Percentiles rank a stretch among this genome's conserved stretches.
These are phyloP conservation scores for Dipteronia sinensis DNA, from an alignment of 345 rosid species.

Conservation along the genomic window DNA sequence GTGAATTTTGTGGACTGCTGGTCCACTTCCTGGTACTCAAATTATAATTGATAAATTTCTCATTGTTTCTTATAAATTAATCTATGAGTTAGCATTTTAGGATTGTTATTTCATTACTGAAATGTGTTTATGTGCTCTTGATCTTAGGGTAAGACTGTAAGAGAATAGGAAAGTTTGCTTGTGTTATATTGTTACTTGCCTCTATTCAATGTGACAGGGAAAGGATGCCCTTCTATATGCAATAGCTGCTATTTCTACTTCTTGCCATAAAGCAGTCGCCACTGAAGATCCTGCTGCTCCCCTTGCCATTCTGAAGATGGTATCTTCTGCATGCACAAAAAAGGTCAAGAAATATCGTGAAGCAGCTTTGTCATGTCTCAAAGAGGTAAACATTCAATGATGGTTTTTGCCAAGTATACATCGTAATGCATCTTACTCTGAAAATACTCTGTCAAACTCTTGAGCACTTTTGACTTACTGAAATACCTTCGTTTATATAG, in stretches of 20 bases:
- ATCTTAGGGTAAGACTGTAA: background rate
- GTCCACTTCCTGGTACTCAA: background rate
- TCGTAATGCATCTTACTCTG: background rate
- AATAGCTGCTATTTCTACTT: conserved; percentile 66
- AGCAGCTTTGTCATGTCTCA: conserved; percentile 76
- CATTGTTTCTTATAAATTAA: background rate
- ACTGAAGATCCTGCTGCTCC: conserved; percentile 63
- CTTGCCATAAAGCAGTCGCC: conserved; percentile 78
- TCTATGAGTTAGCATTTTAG: background rate
- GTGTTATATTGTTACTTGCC: conserved; percentile 14
- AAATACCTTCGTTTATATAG: background rate
- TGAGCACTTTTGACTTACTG: background rate
- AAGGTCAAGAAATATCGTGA: conserved; percentile 79
- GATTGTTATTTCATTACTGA: background rate
- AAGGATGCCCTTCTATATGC: conserved; percentile 85
- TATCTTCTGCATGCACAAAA: conserved; percentile 76
- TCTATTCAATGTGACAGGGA: conserved; percentile 55
- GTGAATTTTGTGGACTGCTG: background rate
- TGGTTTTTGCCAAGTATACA: background rate
- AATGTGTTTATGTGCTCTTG: background rate
- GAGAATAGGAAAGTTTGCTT: background rate
- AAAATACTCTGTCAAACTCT: background rate
- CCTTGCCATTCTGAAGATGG: conserved; percentile 55
- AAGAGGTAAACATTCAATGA: conserved; percentile 51
- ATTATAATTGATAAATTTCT: background rate